Percentiles rank a stretch among this genome's conserved stretches.
Conservation (phyloP, 495 filamentous ascomycete species). For the Podospora australis region DNA sequence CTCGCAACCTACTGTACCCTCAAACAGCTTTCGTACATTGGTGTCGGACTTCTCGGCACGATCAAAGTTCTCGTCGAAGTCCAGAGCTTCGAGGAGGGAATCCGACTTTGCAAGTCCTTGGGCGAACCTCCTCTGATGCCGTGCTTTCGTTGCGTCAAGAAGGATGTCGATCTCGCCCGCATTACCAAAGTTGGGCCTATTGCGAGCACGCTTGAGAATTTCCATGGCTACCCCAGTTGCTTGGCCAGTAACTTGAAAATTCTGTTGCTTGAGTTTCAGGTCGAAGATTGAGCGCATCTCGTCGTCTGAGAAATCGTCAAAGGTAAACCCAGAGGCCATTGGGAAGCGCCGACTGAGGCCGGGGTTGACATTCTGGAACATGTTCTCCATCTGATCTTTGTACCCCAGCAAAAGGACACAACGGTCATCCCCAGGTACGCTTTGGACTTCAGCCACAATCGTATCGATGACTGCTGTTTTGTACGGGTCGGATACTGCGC, state of each 20-base stretch:
- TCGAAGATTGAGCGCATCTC: constrained; percentile 55
- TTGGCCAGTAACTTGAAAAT: constrained; percentile 35
- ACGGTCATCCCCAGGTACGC: constrained; percentile 66
- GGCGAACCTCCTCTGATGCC: constrained; percentile 48
- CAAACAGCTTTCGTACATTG: constrained; percentile 54
- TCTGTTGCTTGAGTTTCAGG: constrained; percentile 46
- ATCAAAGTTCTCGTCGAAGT: constrained; percentile 65
- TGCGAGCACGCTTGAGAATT: constrained; percentile 45
- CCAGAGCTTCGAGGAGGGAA: constrained; percentile 46
- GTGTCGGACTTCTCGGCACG: constrained; percentile 43
- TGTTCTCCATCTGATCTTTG: constrained; percentile 64
- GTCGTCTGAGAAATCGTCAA: constrained; percentile 60
- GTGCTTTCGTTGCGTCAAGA: constrained; percentile 52
- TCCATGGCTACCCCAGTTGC: constrained; percentile 44
- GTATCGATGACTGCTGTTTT: constrained; percentile 66
- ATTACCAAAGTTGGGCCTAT: constrained; percentile 55
- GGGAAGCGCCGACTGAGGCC: constrained; percentile 66
- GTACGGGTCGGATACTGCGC: constrained; percentile 43
- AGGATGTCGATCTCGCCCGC: constrained; percentile 61
- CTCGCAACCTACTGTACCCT: constrained; percentile 62
- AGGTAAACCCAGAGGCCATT: constrained; percentile 55
- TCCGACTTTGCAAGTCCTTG: constrained; percentile 9
- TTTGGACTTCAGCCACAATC: constrained; percentile 79
- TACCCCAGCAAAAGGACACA: constrained; percentile 76
- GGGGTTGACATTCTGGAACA: constrained; percentile 78